phyloP scores from a whole-genome alignment of 176 grass and related monocot genomes.

The Rhipidocladum racemiflorum region DNA sequence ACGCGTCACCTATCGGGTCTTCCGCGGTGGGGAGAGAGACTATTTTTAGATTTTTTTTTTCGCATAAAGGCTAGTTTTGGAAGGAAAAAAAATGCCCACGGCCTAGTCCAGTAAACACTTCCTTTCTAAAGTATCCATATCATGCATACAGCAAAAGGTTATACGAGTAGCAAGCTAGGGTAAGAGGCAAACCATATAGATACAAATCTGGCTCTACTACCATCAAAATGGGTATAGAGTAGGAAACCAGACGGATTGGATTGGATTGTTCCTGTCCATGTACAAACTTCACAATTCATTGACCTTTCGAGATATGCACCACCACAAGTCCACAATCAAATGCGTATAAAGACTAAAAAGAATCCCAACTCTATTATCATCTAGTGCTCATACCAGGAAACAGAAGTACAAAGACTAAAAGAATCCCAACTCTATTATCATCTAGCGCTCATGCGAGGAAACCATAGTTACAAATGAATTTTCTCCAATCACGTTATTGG shows the following conservation, averaged over 20 bases:
- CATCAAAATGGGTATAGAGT: neutral
- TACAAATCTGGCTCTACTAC: neutral
- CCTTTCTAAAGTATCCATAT: too few relatives aligned
- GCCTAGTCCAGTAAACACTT: too few relatives aligned
- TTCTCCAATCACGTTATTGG: neutral
- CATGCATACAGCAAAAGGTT: neutral
- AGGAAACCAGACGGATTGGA: neutral
- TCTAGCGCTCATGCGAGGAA: conserved; percentile 30
- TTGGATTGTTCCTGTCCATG: neutral
- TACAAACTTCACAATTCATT: neutral
- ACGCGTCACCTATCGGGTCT: too few relatives aligned
- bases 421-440: conserved; percentile 20
- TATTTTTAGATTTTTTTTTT: too few relatives aligned
- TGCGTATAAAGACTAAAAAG: neutral
- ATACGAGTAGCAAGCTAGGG: neutral
- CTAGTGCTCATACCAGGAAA: conserved; percentile 26
- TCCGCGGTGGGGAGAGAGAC: too few relatives aligned
- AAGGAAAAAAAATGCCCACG: too few relatives aligned
- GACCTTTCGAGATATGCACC: neutral
- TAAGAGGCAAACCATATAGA: neutral
- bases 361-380: conserved; percentile 25
- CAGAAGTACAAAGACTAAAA: neutral
- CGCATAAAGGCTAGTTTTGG: too few relatives aligned
- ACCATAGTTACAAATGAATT: conserved; percentile 17
- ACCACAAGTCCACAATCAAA: conserved; percentile 14